These are phyloP conservation scores for Kodamaea sagamina DNA, from an alignment of 805 yeast species.

Conservation along the genomic window DNA sequence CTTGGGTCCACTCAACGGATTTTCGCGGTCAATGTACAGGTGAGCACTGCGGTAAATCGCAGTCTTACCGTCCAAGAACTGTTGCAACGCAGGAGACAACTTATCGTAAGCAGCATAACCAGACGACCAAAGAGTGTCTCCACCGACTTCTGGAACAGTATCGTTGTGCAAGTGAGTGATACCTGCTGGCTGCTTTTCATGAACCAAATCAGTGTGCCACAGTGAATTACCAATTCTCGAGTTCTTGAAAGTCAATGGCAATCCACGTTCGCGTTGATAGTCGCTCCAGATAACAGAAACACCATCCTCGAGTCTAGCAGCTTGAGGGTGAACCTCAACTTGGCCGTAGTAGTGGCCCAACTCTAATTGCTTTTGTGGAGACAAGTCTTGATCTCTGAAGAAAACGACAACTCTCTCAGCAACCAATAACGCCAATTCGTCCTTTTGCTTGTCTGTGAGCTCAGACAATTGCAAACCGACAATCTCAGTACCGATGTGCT, in stretches of 20 bases:
- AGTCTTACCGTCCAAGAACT: constrained; percentile 53
- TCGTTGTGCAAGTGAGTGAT: constrained; percentile 41
- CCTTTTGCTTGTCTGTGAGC: constrained; percentile 30
- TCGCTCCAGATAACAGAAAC: constrained; percentile 36
- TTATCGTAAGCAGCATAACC: constrained; percentile 62
- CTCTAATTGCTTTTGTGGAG: constrained; percentile 33
- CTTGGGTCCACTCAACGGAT: constrained; percentile 35
- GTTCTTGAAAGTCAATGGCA: constrained; percentile 31
- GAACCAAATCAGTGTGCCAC: constrained; percentile 42
- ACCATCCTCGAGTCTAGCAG: constrained; percentile 23
- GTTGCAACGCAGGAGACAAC: constrained; percentile 51
- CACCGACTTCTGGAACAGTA: constrained; percentile 45
- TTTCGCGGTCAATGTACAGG: constrained; percentile 36
- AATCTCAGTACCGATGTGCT: constrained; percentile 34
- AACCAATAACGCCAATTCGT: constrained; percentile 32
- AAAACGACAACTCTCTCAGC: constrained; percentile 35
- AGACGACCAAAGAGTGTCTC: constrained; percentile 58
- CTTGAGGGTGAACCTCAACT: constrained; percentile 28
- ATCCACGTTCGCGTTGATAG: constrained; percentile 28
- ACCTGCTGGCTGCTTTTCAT: constrained; percentile 40
- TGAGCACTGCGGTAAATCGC: constrained; percentile 48
- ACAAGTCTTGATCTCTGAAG: constrained; percentile 33
- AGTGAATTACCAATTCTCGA: constrained; percentile 26
- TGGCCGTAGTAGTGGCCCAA: constrained; percentile 34
- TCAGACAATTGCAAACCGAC: constrained; percentile 33